phyloP scores from a whole-genome alignment of 2,329 filamentous ascomycete species.

The Diplodia sapinea region DNA sequence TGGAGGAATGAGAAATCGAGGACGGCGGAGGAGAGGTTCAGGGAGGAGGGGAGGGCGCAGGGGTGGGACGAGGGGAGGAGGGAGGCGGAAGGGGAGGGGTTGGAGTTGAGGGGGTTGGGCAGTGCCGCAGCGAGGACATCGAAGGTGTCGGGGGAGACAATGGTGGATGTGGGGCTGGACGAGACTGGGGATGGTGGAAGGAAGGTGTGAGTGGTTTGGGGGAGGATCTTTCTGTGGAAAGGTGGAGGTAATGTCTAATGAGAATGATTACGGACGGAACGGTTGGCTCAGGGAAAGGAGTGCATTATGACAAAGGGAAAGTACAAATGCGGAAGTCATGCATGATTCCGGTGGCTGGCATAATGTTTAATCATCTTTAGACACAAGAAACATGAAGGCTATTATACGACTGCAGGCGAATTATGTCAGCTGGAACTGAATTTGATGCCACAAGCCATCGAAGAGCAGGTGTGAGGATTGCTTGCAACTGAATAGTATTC shows the following conservation, averaged over 20 bases:
- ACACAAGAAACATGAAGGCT: not conserved
- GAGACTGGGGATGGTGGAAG: not conserved
- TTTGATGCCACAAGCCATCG: not conserved
- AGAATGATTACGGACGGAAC: not conserved
- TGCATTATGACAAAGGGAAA: no score
- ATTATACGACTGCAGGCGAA: not conserved
- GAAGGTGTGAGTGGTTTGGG: not conserved
- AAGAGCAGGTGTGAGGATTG: not conserved
- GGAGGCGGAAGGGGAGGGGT: not conserved
- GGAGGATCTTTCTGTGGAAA: not conserved
- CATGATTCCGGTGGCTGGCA: not conserved
- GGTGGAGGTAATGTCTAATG: not conserved
- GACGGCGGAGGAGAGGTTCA: not conserved
- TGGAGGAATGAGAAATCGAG: not conserved
- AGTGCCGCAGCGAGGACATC: not conserved
- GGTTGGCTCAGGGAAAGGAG: not conserved
- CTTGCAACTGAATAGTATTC: not conserved
- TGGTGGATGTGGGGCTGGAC: constrained; percentile 9
- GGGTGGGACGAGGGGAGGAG: constrained; percentile 4
- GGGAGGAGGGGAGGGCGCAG: constrained; percentile 1
- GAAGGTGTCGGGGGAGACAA: constrained; percentile 1
- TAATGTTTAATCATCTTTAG: not conserved
- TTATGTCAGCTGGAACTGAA: not conserved
- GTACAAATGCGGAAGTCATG: not conserved
- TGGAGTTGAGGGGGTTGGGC: constrained; percentile 10